A percentile compares a stretch with the other conserved stretches of the same genome.
These are phyloP conservation scores for Zymoseptoria pseudotritici DNA, from an alignment of 2,329 filamentous ascomycete species.

Conservation along the genomic window DNA sequence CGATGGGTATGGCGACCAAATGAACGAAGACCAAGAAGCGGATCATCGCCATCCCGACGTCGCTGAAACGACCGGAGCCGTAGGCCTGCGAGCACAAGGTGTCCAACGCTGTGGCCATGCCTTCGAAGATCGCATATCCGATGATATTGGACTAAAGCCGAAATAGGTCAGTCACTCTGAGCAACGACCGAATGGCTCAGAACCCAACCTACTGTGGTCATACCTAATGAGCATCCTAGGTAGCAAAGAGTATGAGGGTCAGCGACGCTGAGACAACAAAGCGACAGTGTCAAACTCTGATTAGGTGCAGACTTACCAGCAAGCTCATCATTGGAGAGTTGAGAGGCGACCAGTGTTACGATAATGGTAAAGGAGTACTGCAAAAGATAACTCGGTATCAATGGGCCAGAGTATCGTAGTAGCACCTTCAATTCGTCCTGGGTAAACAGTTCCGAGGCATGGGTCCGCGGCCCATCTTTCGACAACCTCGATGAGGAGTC, in stretches of 20 bases:
- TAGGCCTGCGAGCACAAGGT: slow-evolving; percentile 48
- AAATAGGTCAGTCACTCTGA: too few relatives aligned
- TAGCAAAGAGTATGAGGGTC: too few relatives aligned
- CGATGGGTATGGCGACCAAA: slow-evolving; percentile 43
- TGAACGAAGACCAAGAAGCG: slow-evolving; percentile 47
- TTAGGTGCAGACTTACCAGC: slow-evolving; percentile 33
- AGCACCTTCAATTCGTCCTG: slow-evolving; percentile 22
- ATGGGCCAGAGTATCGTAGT: slow-evolving; percentile 40
- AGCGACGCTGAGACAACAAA: too few relatives aligned
- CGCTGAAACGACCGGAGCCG: slow-evolving; percentile 41
- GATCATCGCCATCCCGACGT: slow-evolving; percentile 48
- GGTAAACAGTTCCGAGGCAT: slow-evolving; percentile 21
- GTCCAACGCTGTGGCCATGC: slow-evolving; percentile 46
- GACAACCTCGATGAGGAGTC: background rate
- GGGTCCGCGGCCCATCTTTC: background rate
- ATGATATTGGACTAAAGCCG: slow-evolving; percentile 41
- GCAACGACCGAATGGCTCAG: too few relatives aligned
- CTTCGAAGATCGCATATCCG: slow-evolving; percentile 45
- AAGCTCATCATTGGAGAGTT: slow-evolving; percentile 46
- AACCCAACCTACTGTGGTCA: slow-evolving; percentile 34
- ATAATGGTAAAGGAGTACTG: slow-evolving; percentile 48
- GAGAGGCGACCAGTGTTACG: slow-evolving; percentile 47
- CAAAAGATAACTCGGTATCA: slow-evolving; percentile 48
- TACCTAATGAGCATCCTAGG: slow-evolving; percentile 37
- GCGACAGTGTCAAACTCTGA: too few relatives aligned